Evolutionary conservation across 441 rosid species (phyloP).

Genomic region (Pelargonium cotyledonis): DNA sequence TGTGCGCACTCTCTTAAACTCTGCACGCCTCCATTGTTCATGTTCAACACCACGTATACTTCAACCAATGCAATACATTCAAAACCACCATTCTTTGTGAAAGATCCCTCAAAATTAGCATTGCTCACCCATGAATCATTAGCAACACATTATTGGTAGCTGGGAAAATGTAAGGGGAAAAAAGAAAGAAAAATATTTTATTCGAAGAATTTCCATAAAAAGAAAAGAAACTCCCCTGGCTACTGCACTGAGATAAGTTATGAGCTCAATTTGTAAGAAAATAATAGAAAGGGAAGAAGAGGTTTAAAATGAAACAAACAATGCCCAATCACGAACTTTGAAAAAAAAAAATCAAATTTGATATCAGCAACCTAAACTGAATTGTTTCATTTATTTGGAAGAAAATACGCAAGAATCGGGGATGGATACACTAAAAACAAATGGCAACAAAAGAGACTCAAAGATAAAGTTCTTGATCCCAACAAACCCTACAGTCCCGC

Average conservation of each 20-base stretch:
- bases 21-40: constrained; percentile 90
- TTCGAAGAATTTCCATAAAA: neutral
- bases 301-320: neutral
- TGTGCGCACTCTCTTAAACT: constrained; percentile 49
- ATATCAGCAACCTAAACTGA: neutral
- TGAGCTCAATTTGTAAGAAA: neutral
- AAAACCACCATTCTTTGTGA: constrained; percentile 27
- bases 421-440: neutral
- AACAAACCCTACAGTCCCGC: constrained; percentile 6
- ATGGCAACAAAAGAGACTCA: neutral
- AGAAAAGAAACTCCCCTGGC: neutral
- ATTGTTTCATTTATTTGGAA: neutral
- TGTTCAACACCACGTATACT: constrained; percentile 71
- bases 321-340: neutral
- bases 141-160: constrained; percentile 5
- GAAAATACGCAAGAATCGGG: neutral
- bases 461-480: neutral
- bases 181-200: neutral
- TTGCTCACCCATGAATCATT: constrained; percentile 18
- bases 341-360: neutral
- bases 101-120: constrained; percentile 10
- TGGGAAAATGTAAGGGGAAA: neutral
- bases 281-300: neutral
- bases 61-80: constrained; percentile 26
- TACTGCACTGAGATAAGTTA: neutral